Evolutionary conservation across 2,329 filamentous ascomycete species (phyloP).

Genomic region (Piedraia hortae): DNA sequence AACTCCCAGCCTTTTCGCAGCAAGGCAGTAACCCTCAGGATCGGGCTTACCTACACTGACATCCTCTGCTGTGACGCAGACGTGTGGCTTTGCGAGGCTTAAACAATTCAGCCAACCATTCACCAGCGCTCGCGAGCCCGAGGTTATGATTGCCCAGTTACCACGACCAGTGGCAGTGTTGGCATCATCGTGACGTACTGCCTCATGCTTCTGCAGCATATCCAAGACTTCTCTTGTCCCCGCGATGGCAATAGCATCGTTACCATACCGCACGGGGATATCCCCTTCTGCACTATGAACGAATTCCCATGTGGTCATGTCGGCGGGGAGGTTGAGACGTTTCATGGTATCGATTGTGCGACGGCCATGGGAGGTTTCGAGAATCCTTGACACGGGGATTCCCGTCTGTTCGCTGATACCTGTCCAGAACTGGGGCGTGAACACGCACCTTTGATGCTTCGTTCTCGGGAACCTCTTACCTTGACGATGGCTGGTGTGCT

Average conservation of each 20-base stretch:
- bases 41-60: constrained; percentile 23
- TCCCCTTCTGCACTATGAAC: constrained; percentile 50
- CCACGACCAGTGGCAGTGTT: too few species aligned
- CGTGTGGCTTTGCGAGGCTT: constrained; percentile 19
- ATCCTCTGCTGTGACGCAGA: constrained; percentile 23
- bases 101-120: constrained; percentile 23
- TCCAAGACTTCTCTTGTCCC: constrained; percentile 32
- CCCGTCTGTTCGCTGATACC: constrained; percentile 57
- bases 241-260: constrained; percentile 60
- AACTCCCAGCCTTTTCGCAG: constrained; percentile 15
- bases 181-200: too few species aligned
- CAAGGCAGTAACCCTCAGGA: constrained; percentile 21
- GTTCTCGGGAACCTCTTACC: too few species aligned
- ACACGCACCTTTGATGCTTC: too few species aligned
- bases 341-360: constrained; percentile 69
- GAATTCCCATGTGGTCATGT: constrained; percentile 72
- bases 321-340: constrained; percentile 51
- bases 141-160: constrained; percentile 62
- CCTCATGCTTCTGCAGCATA: constrained; percentile 15
- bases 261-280: constrained; percentile 49
- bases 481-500: constrained; percentile 2
- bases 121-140: constrained; percentile 21
- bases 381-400: constrained; percentile 50
- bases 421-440: constrained; percentile 60
- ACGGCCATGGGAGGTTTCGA: constrained; percentile 74